Percentiles rank a stretch among this genome's conserved stretches.
phyloP scores from a whole-genome alignment of 371 early-diverging fungal species.

The Mortierella sp. region DNA sequence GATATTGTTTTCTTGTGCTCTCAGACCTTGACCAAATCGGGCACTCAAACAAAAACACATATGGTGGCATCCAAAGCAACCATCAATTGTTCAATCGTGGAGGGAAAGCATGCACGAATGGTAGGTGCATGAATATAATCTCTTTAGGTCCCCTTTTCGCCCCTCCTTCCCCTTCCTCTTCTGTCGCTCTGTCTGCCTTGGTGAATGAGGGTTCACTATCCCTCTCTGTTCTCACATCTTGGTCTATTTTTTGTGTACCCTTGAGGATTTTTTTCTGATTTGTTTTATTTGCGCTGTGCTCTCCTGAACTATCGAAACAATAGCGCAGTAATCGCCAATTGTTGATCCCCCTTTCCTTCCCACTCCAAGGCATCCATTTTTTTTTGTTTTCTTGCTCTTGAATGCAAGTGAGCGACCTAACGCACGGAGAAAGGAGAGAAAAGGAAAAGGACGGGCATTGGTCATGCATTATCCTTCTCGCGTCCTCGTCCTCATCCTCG shows the following conservation, averaged over 20 bases:
- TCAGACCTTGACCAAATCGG: not conserved
- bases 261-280: not conserved
- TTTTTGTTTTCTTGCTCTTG: not conserved
- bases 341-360: not conserved
- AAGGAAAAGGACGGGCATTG: not conserved
- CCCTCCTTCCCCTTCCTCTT: too few relatives aligned
- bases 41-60: not conserved
- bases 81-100: too few relatives aligned
- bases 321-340: not conserved
- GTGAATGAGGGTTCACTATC: too few relatives aligned
- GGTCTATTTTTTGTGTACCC: not conserved
- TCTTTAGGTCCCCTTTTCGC: too few relatives aligned
- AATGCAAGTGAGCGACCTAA: not conserved
- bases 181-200: too few relatives aligned
- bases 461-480: not conserved
- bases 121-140: too few relatives aligned
- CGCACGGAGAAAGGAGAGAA: not conserved
- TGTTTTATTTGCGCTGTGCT: too few relatives aligned
- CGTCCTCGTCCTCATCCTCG: too few relatives aligned
- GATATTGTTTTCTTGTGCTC: not conserved
- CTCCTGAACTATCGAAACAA: constrained; percentile 3
- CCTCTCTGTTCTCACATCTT: not conserved
- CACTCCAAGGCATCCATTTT: too few relatives aligned
- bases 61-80: not conserved
- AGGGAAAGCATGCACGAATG: not conserved